Conservation (phyloP, 1,284 basidiomycete species). For the Neolentinus lepideus region DNA sequence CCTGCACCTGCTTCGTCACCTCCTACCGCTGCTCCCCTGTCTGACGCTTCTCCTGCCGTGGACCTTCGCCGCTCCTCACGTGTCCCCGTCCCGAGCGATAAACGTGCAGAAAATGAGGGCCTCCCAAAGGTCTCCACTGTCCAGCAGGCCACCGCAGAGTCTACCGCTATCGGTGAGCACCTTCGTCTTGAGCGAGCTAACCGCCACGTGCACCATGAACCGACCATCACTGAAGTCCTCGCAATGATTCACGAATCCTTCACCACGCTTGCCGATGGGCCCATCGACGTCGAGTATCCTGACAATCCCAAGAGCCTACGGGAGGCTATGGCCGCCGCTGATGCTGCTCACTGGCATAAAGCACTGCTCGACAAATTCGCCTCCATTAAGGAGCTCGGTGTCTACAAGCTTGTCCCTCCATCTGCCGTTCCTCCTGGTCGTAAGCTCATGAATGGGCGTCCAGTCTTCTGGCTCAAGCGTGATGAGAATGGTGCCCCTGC, state of each 20-base stretch:
- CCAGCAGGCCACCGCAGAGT: conserved; percentile 4
- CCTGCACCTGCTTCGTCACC: neutral
- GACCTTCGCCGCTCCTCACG: neutral
- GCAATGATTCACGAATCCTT: conserved; percentile 1
- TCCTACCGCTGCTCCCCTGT: neutral
- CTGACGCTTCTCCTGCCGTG: neutral
- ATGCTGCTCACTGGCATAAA: conserved; percentile 11
- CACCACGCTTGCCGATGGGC: neutral
- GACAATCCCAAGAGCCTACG: conserved; percentile 10
- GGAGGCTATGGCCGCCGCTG: conserved; percentile 10
- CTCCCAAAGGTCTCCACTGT: conserved; percentile 2
- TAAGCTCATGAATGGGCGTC: conserved; percentile 19
- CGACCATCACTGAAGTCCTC: conserved; percentile 17
- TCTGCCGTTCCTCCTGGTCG: conserved; percentile 13
- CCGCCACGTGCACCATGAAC: conserved; percentile 16
- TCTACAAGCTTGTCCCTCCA: conserved; percentile 21
- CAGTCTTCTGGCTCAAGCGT: conserved; percentile 24
- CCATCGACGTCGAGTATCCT: neutral
- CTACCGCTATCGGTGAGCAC: neutral
- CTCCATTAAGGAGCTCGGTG: conserved; percentile 12
- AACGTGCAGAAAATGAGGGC: conserved; percentile 3
- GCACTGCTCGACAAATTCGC: conserved; percentile 6
- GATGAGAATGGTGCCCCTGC: conserved; percentile 20
- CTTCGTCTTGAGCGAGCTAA: conserved; percentile 3
- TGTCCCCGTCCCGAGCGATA: neutral